A percentile compares a stretch with the other conserved stretches of the same genome.
phyloP scores from a whole-genome alignment of 1,284 basidiomycete species.

The Tylopilus sp. region DNA sequence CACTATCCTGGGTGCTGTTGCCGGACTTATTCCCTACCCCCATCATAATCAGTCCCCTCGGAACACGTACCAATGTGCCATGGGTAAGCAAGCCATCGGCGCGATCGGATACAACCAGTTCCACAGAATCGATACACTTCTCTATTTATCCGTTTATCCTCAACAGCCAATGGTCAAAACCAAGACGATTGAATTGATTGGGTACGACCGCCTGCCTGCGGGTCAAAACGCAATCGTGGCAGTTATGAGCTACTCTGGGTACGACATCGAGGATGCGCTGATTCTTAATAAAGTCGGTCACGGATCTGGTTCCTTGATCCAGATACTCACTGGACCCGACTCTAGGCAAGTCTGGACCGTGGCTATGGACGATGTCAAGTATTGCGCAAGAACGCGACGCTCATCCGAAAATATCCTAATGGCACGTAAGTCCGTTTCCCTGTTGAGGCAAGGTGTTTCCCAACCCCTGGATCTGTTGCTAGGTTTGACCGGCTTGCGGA shows the following conservation, averaged over 20 bases:
- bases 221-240: slow-evolving; percentile 99
- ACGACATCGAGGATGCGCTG: slow-evolving; percentile 99
- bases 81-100: slow-evolving; percentile 99
- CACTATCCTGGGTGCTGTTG: slow-evolving; percentile 95
- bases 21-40: slow-evolving; percentile 97
- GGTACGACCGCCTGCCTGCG: slow-evolving; percentile 95
- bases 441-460: slow-evolving; percentile 8
- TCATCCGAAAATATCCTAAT: slow-evolving; percentile 95
- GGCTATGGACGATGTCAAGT: slow-evolving; percentile 99
- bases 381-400: slow-evolving; percentile 90
- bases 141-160: slow-evolving; percentile 98
- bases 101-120: slow-evolving; percentile 98
- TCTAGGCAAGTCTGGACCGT: slow-evolving; percentile 87
- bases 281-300: slow-evolving; percentile 83
- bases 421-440: slow-evolving; percentile 70
- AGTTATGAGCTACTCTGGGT: slow-evolving; percentile 99
- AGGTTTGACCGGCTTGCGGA: slow-evolving; percentile 94
- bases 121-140: slow-evolving; percentile 96
- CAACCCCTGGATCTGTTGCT: slow-evolving; percentile 3
- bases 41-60: slow-evolving; percentile 99
- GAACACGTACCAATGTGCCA: slow-evolving; percentile 99
- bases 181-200: slow-evolving; percentile 95
- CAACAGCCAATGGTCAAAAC: slow-evolving; percentile 99
- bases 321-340: slow-evolving; percentile 3
- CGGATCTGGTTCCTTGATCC: slow-evolving; percentile 2